Percentiles rank a stretch among this genome's conserved stretches.
phyloP scores from a whole-genome alignment of 352 stramenopile species.

The Pythium apleroticum region DNA sequence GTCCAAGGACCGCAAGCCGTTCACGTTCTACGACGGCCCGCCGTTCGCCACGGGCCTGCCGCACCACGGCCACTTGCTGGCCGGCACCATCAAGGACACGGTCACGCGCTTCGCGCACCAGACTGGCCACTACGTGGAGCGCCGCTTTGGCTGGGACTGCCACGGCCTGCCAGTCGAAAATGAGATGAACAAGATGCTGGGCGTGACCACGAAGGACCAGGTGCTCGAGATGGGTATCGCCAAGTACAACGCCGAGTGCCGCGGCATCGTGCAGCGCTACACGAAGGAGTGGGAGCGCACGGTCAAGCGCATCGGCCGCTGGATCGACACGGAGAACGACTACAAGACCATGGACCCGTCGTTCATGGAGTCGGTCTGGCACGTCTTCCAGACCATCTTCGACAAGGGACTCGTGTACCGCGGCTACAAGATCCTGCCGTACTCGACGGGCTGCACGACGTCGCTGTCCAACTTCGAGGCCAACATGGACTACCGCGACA shows the following conservation, averaged over 20 bases:
- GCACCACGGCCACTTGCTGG: conserved; percentile 98
- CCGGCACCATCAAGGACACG: conserved; percentile 99
- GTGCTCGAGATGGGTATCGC: conserved; percentile 97
- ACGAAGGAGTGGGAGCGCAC: conserved; percentile 98
- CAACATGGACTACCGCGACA: conserved; percentile 99
- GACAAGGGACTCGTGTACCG: conserved; percentile 99
- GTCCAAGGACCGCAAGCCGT: conserved; percentile 93
- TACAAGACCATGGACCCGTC: conserved; percentile 99
- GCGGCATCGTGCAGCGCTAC: conserved; percentile 97
- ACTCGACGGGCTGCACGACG: conserved; percentile 97
- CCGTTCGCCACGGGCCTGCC: conserved; percentile 98
- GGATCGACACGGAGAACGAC: conserved; percentile 99
- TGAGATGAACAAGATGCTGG: conserved; percentile 99
- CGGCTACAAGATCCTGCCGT: conserved; percentile 99
- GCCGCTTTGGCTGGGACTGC: conserved; percentile 99
- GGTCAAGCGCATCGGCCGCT: conserved; percentile 97
- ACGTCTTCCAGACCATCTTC: conserved; percentile 98
- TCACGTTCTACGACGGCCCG: conserved; percentile 99
- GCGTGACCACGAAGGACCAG: conserved; percentile 97
- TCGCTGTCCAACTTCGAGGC: conserved; percentile 99
- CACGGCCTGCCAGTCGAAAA: conserved; percentile 99
- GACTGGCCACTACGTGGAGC: conserved; percentile 96
- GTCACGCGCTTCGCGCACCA: conserved; percentile 99
- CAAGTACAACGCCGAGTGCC: conserved; percentile 99
- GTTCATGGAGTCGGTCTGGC: conserved; percentile 99